Evolutionary conservation across 139 green algal genomes (phyloP), one percentile per base, ranked within the genome.

Genomic region (Auxenochlorella pyrenoidosa): DNA sequence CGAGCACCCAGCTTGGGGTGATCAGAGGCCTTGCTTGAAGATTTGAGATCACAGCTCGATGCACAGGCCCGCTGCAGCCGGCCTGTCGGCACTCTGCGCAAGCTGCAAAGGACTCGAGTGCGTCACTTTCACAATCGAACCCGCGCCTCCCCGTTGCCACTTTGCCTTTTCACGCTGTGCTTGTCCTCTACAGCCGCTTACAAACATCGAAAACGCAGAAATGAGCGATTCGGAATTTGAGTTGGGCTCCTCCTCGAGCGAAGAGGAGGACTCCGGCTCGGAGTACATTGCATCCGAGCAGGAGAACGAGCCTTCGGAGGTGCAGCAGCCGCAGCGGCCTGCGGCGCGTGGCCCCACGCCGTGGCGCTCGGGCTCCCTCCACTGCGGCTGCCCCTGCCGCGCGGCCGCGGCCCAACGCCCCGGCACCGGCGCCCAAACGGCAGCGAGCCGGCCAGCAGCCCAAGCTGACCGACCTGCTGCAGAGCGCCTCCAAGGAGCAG

Each of bases 401-500:
- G 24, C 54, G 47, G 54, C 54, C 54, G 54, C 54, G 54, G 15
- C 54, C 54, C 18, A 24, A 2, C 12, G 54, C 22, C 54, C 10
- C 54, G 2, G 54, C 16, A 13, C 54, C 54, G 21, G 16, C 34
- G 34, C 51, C 78, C 78, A 84, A 84, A 58, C 79, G 54, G 32
- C 21, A 43, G 32, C 79, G 79, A 36, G 36, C 36, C 1, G 13
- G 32, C 32, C 44, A 40, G 54, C 54, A 72, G 24, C 54, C 58
- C 54, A 84, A 84, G 58, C 58, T 84, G 36, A 58, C 40, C 36
- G 79, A 84, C 79, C 58, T 84, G 36, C 58, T 84, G 54, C 40
- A 36, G 16, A 84, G 32, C 54, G 79, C 79, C 3, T 73, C 54
- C 79, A 84, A 84, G 79, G 36, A 84, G 36, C 79, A 84, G 79